These are phyloP conservation scores for Xylariomycetidae sp. DNA, from an alignment of 2,329 filamentous ascomycete genomes.

Conservation along the genomic window DNA sequence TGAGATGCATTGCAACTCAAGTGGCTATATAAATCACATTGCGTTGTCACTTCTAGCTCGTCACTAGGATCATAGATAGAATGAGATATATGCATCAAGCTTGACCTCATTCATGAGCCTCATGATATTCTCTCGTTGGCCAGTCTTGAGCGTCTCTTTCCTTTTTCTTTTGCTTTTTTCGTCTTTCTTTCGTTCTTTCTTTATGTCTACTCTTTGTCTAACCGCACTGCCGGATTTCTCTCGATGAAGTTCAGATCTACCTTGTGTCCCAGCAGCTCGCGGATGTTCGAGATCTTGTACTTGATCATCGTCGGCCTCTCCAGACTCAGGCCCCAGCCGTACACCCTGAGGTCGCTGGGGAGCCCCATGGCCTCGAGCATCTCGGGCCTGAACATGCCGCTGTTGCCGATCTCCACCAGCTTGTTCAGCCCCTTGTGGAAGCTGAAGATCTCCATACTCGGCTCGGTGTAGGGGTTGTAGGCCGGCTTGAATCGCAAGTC, in stretches of 20 bases:
- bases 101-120: too few species aligned
- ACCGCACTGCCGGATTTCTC: slow-evolving; percentile 81
- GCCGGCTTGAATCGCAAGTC: slow-evolving; percentile 96
- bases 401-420: slow-evolving; percentile 96
- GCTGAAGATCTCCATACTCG: slow-evolving; percentile 96
- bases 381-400: slow-evolving; percentile 97
- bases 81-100: too few species aligned
- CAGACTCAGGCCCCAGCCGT: slow-evolving; percentile 87
- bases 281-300: slow-evolving; percentile 83
- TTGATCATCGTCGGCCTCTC: slow-evolving; percentile 99
- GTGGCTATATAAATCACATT: too few species aligned
- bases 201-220: slow-evolving; percentile 69
- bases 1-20: too few species aligned
- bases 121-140: too few species aligned
- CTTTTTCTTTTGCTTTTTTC: too few species aligned
- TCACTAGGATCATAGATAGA: too few species aligned
- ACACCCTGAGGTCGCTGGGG: slow-evolving; percentile 86
- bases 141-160: too few species aligned
- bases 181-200: slow-evolving; percentile 5
- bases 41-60: too few species aligned
- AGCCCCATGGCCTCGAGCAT: slow-evolving; percentile 95
- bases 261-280: slow-evolving; percentile 90
- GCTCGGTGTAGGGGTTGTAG: slow-evolving; percentile 92
- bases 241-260: slow-evolving; percentile 92
- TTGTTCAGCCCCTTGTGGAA: slow-evolving; percentile 75